Evolutionary conservation across 1,284 basidiomycete genomes (phyloP), one percentile per base, ranked within the genome.

Genomic region (Cryptococcus sp.): DNA sequence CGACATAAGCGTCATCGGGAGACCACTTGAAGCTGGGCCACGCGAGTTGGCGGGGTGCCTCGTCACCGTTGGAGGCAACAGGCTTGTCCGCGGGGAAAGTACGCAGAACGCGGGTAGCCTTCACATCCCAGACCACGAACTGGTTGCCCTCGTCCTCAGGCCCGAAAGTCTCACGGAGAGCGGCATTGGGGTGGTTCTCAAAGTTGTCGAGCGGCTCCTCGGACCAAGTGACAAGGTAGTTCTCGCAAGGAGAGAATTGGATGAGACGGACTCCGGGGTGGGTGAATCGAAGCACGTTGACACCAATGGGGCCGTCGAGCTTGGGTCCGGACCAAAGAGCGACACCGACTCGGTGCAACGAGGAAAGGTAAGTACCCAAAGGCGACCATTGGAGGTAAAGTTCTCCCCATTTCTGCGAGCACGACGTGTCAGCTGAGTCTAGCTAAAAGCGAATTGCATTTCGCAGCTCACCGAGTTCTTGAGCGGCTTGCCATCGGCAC

Each of bases 1-100:
- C 96, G 67, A 95, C 90, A 80, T 88, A 97, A 77, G 91, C 89
- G 80, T 98, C 96, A 78, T 99, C 96, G 3, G 92, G 86, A 64
- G 92, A 96, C 95, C 95, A 99, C 82, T 98, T 98, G 73, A 99
- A 83, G 45, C 88, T 87, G 8, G 96, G 96, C 95, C 96, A 99
- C 69, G 68, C 79, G 78, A 61, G 78, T 64, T 45, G 42, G 30
- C 69, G 70, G 46, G 68, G 63, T 35, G 70, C 60, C 19, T 62
- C 59, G 50, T 71, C 71, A 38, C 83, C 81, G 41, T 85, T 86
- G 59, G 80, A 82, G 41, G 67, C 60, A 23, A 61, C 64, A 46
- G 74, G 69, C 57, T 78, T 76, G 69, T 81, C 80, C 56, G 79
- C 78, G 20, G 92, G 88, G 82, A 99, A 99, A 2, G 95, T 95